Evolutionary conservation across 176 grass and related monocot genomes (phyloP).

Genomic region (Thalia dealbata): DNA sequence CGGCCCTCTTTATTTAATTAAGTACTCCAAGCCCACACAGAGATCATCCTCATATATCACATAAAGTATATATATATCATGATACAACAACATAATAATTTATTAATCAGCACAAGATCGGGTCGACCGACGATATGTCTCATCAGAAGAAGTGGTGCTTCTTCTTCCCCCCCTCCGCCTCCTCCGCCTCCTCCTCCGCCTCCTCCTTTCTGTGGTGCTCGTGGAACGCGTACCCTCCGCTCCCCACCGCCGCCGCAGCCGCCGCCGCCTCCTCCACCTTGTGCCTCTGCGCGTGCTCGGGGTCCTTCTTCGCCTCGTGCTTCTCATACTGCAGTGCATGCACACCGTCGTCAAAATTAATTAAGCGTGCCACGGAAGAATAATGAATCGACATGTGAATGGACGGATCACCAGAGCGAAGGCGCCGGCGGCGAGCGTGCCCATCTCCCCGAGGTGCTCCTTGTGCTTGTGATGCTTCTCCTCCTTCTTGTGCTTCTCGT

Average conservation of each 20-base stretch:
- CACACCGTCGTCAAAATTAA: no score
- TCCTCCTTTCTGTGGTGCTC: slow-evolving; percentile 77
- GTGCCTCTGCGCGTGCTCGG: slow-evolving; percentile 57
- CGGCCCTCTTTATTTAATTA: no score
- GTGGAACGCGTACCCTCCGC: slow-evolving; percentile 68
- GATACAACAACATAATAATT: no score
- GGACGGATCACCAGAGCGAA: slow-evolving; percentile 41
- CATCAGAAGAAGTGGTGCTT: slow-evolving; percentile 56
- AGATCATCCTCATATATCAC: no score
- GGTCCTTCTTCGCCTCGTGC: slow-evolving; percentile 79
- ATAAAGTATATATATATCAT: no score
- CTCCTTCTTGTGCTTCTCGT: slow-evolving; percentile 46
- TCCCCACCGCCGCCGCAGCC: slow-evolving; percentile 36
- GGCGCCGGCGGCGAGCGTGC: slow-evolving; percentile 45
- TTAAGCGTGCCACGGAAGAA: no score
- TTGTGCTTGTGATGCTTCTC: slow-evolving; percentile 69
- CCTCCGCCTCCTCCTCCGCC: slow-evolving; percentile 29
- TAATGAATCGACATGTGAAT: no score
- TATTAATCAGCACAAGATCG: no score
- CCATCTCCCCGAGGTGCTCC: slow-evolving; percentile 64
- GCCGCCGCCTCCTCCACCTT: slow-evolving; percentile 71
- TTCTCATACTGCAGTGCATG: slow-evolving; percentile 56
- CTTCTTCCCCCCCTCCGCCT: slow-evolving; percentile 56
- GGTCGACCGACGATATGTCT: background rate
- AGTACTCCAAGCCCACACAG: no score